These are phyloP conservation scores for Thecaphora thlaspeos DNA, from an alignment of 1,284 basidiomycete genomes.

Conservation along the genomic window DNA sequence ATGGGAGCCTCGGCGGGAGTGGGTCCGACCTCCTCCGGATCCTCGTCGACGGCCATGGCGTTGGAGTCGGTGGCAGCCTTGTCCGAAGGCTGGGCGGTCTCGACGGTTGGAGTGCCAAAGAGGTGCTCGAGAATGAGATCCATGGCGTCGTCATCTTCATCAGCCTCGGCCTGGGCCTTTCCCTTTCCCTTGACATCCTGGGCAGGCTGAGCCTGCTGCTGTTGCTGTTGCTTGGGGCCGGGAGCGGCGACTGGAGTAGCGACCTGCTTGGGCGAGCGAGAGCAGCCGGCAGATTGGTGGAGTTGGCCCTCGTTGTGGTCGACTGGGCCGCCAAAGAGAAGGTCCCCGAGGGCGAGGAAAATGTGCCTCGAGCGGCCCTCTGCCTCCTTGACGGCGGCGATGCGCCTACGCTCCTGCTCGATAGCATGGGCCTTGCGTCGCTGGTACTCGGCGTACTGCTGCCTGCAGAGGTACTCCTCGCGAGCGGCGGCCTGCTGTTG, in stretches of 20 bases:
- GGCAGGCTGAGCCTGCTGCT: slow-evolving; percentile 5
- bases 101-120: neutral
- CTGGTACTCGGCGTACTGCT: slow-evolving; percentile 35
- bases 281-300: slow-evolving; percentile 11
- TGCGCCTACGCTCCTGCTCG: slow-evolving; percentile 30
- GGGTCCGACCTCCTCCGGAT: slow-evolving; percentile 33
- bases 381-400: slow-evolving; percentile 11
- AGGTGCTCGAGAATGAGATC: slow-evolving; percentile 9
- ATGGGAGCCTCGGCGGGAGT: slow-evolving; percentile 7
- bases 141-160: slow-evolving; percentile 12
- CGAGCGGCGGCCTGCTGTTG: no score
- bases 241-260: no score
- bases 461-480: slow-evolving; percentile 12
- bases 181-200: slow-evolving; percentile 22
- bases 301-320: slow-evolving; percentile 8
- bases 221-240: slow-evolving; percentile 4
- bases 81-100: neutral
- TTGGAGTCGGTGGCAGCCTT: slow-evolving; percentile 17
- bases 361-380: slow-evolving; percentile 25
- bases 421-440: slow-evolving; percentile 29
- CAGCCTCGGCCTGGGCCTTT: slow-evolving; percentile 25
- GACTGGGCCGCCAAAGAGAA: slow-evolving; percentile 27
- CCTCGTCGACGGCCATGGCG: slow-evolving; percentile 12
- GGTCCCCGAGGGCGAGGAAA: slow-evolving; percentile 31
- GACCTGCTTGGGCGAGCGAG: slow-evolving; percentile 25